Percentiles rank a stretch among this genome's conserved stretches.
Conservation (phyloP, 129 eudicot genomes). For the Helianthus annuus region DNA sequence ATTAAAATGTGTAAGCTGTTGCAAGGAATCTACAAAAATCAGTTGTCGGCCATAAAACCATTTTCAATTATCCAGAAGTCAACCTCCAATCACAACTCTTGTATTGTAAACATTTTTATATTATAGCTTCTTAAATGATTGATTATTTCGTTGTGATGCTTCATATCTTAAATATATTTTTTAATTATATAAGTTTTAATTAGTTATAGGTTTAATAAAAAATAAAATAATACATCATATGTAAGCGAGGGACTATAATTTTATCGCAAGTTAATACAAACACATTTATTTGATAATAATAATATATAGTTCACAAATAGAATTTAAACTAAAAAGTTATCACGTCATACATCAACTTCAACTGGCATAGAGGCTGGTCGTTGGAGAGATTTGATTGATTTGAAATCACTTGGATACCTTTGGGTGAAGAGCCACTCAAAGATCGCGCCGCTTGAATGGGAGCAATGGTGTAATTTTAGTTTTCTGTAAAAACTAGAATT, state of each 20-base stretch:
- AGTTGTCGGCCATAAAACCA: conserved; percentile 25
- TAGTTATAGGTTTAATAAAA: background rate
- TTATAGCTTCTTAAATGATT: background rate
- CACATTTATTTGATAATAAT: no score
- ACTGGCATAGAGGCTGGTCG: no score
- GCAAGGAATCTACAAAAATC: conserved; percentile 8
- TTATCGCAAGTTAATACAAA: no score
- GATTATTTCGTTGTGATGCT: background rate
- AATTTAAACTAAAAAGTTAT: background rate
- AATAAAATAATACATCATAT: background rate
- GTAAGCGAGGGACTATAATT: no score
- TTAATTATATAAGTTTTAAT: background rate
- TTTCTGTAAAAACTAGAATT: no score
- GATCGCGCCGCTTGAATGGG: no score
- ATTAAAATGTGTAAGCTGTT: conserved; percentile 1
- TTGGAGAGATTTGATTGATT: no score
- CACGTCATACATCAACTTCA: background rate
- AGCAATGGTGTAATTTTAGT: no score
- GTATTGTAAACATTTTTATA: conserved; percentile 20
- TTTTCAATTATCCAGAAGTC: conserved; percentile 20
- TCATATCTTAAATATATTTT: background rate
- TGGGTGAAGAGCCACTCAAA: no score
- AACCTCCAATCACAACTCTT: conserved; percentile 35
- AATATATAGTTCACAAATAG: no score
- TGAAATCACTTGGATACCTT: no score